phyloP scores from a whole-genome alignment of 208 protist species.

The Endotrypanum monterogeii region DNA sequence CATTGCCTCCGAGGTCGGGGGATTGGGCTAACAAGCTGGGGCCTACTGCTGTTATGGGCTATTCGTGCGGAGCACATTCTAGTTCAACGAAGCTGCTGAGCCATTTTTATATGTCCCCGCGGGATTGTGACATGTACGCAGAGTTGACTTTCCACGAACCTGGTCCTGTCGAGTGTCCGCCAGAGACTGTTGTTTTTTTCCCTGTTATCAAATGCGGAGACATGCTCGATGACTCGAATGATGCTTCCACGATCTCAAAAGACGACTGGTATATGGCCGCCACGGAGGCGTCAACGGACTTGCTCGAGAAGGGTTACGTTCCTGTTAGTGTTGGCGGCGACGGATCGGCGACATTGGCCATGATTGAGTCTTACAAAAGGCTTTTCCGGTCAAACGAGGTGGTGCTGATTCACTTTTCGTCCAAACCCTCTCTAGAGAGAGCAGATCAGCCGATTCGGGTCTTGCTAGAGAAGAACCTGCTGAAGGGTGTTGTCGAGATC shows the following conservation, averaged over 20 bases:
- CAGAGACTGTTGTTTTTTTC: slow-evolving; percentile 77
- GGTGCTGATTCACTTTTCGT: slow-evolving; percentile 79
- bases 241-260: slow-evolving; percentile 1
- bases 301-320: slow-evolving; percentile 84
- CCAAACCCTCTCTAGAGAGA: slow-evolving; percentile 39
- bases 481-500: slow-evolving; percentile 82
- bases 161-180: slow-evolving; percentile 74
- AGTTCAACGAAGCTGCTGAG: slow-evolving; percentile 48
- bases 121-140: slow-evolving; percentile 81
- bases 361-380: slow-evolving; percentile 84
- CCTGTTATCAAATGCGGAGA: slow-evolving; percentile 73
- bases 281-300: slow-evolving; percentile 57
- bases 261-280: slow-evolving; percentile 76
- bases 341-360: slow-evolving; percentile 65
- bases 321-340: slow-evolving; percentile 75
- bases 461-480: slow-evolving; percentile 64
- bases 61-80: slow-evolving; percentile 32
- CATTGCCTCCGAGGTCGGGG: slow-evolving; percentile 49
- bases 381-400: slow-evolving; percentile 76
- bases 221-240: slow-evolving; percentile 41
- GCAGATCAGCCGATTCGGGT: slow-evolving; percentile 54
- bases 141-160: slow-evolving; percentile 75
- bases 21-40: slow-evolving; percentile 77
- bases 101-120: slow-evolving; percentile 53
- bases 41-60: slow-evolving; percentile 74